Conservation (phyloP, 768 basidiomycete species). For the Mrakia blollopis region DNA sequence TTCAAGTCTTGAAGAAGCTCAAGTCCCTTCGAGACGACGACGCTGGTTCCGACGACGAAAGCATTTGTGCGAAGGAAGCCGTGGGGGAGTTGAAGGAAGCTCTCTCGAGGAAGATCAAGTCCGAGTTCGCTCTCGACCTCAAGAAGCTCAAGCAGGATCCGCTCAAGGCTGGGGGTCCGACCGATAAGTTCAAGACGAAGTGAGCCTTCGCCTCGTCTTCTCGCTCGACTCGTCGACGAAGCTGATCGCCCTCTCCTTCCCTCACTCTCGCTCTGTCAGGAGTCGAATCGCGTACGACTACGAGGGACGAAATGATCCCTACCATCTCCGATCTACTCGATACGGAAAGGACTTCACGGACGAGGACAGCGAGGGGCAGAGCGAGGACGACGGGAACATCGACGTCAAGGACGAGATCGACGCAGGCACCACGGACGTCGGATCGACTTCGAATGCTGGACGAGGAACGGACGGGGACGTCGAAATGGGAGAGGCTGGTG, state of each 20-base stretch:
- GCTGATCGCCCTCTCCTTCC: not conserved
- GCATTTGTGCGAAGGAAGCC: not conserved
- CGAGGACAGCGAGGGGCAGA: not conserved
- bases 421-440: not conserved
- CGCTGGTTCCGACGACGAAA: not conserved
- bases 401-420: not conserved
- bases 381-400: not conserved
- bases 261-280: not conserved
- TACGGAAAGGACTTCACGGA: not conserved
- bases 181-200: conserved; percentile 3
- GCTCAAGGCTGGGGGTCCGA: not conserved
- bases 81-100: not conserved
- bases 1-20: not conserved
- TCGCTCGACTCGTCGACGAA: not conserved
- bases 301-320: not conserved
- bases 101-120: not conserved
- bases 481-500: not conserved
- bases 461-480: not conserved
- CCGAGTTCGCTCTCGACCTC: not conserved
- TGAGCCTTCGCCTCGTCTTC: not conserved
- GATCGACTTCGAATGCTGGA: not conserved
- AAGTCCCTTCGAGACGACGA: not conserved
- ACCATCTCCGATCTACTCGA: not conserved
- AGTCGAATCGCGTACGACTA: not conserved
- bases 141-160: not conserved